These are phyloP conservation scores for Fusarium robinianum DNA, from an alignment of 2,329 filamentous ascomycete genomes.

Conservation along the genomic window DNA sequence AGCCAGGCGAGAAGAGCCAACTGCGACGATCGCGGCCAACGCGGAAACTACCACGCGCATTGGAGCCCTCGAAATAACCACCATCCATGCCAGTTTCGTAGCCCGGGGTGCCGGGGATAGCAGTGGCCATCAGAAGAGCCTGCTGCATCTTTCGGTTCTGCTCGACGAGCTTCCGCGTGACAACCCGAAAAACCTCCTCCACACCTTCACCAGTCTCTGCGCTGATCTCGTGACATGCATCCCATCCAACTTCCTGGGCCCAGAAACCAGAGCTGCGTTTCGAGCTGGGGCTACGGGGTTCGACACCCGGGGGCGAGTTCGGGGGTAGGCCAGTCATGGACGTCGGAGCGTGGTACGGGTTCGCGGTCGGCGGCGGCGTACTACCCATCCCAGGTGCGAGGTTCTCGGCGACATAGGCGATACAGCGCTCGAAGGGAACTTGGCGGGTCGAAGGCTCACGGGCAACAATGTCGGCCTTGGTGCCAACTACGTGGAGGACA, in stretches of 20 bases:
- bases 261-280: conserved; percentile 78
- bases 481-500: conserved; percentile 93
- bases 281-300: conserved; percentile 63
- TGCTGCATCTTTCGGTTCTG: conserved; percentile 67
- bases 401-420: conserved; percentile 93
- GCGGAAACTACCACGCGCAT: conserved; percentile 57
- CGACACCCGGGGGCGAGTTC: conserved; percentile 41
- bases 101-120: conserved; percentile 54
- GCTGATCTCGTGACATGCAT: conserved; percentile 95
- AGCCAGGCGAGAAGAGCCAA: conserved; percentile 61
- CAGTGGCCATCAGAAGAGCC: conserved; percentile 59
- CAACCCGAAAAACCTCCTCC: conserved; percentile 87
- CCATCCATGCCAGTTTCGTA: conserved; percentile 51
- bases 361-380: conserved; percentile 70
- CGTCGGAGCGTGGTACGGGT: conserved; percentile 39
- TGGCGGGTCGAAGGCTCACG: conserved; percentile 77
- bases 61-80: conserved; percentile 57
- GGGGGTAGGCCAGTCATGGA: conserved; percentile 27
- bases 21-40: conserved; percentile 62
- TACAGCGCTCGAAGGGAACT: conserved; percentile 93
- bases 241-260: conserved; percentile 93
- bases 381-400: conserved; percentile 71
- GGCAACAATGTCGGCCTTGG: conserved; percentile 88
- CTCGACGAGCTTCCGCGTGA: conserved; percentile 65
- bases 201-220: conserved; percentile 94